Conservation (phyloP, 495 filamentous ascomycete species). For the Penicillium soppii region DNA sequence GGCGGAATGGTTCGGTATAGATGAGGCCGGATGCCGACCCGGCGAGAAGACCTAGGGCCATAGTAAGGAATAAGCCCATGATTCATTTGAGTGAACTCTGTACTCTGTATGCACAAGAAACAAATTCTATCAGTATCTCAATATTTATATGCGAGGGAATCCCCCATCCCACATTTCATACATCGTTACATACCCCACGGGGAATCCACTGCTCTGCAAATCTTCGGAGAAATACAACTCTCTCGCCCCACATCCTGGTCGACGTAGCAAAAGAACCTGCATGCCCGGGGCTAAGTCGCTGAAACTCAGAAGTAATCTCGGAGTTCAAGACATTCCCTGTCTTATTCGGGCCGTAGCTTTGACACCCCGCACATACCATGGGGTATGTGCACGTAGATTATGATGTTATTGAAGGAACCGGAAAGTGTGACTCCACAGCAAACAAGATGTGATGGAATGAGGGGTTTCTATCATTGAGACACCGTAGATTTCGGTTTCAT, state of each 20-base stretch:
- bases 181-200: neutral
- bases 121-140: neutral
- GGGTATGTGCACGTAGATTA: neutral
- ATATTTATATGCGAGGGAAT: neutral
- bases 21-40: conserved; percentile 3
- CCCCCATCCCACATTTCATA: neutral
- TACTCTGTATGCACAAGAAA: neutral
- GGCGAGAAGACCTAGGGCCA: neutral
- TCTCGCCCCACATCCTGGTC: neutral
- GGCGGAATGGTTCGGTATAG: conserved; percentile 47
- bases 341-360: neutral
- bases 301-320: conserved; percentile 10
- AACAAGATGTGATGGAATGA: neutral
- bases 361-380: neutral
- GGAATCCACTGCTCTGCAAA: neutral
- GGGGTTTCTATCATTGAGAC: neutral
- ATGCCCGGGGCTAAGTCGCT: conserved; percentile 1
- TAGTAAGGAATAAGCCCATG: neutral
- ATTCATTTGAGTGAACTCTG: neutral
- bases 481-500: too few relatives aligned
- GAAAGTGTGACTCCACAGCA: neutral
- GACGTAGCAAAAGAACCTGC: neutral
- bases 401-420: neutral
- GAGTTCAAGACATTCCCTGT: neutral
- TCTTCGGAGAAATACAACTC: neutral